These are phyloP conservation scores for Cordyceps cicadae DNA, from an alignment of 2,329 filamentous ascomycete species.

Conservation along the genomic window DNA sequence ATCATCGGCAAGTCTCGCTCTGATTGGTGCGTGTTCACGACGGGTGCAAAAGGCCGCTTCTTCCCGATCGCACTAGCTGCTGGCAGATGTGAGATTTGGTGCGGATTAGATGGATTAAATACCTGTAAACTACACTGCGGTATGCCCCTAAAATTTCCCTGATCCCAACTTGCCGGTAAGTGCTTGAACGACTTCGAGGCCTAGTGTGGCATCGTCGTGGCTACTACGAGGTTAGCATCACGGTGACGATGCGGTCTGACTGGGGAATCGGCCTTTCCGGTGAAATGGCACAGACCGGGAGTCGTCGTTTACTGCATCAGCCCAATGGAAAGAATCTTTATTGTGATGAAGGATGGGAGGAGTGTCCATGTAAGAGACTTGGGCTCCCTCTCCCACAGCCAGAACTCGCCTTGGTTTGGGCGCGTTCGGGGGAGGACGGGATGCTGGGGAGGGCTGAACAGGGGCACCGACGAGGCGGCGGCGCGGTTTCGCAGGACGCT, in stretches of 20 bases:
- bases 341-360: background rate
- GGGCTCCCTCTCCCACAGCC: background rate
- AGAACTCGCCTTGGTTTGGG: background rate
- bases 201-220: background rate
- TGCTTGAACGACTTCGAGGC: background rate
- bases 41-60: background rate
- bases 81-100: background rate
- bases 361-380: background rate
- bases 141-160: background rate
- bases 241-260: background rate
- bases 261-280: background rate
- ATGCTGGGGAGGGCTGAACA: constrained; percentile 28
- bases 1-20: background rate
- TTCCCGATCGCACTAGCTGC: background rate
- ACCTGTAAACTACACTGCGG: background rate
- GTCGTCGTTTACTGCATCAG: background rate
- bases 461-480: constrained; percentile 24
- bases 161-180: background rate
- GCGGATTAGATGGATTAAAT: too few relatives aligned
- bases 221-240: background rate
- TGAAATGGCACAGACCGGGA: background rate
- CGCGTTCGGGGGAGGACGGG: constrained; percentile 24
- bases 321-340: background rate
- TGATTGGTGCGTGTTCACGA: background rate
- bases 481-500: constrained; percentile 28